Conservation (phyloP, 352 stramenopile species). For the Nannochloropsis limnetica region DNA sequence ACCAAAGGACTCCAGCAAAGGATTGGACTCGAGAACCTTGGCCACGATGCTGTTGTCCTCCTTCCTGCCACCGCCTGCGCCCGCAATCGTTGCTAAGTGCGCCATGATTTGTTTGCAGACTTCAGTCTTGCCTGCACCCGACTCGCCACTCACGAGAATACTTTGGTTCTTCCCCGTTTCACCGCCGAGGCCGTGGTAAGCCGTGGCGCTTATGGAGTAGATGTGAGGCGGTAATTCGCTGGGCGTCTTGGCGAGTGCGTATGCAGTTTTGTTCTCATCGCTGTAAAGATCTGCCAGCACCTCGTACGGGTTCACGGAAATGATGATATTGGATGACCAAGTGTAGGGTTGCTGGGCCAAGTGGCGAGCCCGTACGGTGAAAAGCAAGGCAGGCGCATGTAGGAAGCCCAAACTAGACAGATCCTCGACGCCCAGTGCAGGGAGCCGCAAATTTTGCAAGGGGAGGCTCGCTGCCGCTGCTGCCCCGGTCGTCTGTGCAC, state of each 20-base stretch:
- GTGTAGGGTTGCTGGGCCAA: constrained; percentile 80
- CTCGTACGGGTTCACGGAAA: constrained; percentile 89
- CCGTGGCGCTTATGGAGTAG: constrained; percentile 72
- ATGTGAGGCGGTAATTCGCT: constrained; percentile 72
- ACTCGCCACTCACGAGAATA: constrained; percentile 73
- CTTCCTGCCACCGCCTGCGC: constrained; percentile 33
- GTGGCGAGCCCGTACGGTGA: constrained; percentile 76
- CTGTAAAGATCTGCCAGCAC: constrained; percentile 71
- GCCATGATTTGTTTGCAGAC: constrained; percentile 85
- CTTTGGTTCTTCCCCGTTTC: constrained; percentile 59
- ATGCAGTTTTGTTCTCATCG: constrained; percentile 62
- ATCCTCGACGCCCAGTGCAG: constrained; percentile 43
- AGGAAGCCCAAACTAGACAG: constrained; percentile 57
- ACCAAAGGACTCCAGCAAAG: constrained; percentile 95
- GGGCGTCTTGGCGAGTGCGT: constrained; percentile 65
- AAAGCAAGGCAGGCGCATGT: constrained; percentile 76
- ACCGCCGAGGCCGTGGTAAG: constrained; percentile 52
- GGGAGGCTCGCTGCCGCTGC: constrained; percentile 37
- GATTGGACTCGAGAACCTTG: constrained; percentile 90
- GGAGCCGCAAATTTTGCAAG: constrained; percentile 47
- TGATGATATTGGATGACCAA: constrained; percentile 88
- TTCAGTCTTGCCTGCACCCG: constrained; percentile 84
- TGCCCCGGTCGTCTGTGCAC: neutral
- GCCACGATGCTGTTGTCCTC: constrained; percentile 54
- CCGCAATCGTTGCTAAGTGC: constrained; percentile 64